Conservation (phyloP, 129 eudicot species). For the Arctium minus region DNA sequence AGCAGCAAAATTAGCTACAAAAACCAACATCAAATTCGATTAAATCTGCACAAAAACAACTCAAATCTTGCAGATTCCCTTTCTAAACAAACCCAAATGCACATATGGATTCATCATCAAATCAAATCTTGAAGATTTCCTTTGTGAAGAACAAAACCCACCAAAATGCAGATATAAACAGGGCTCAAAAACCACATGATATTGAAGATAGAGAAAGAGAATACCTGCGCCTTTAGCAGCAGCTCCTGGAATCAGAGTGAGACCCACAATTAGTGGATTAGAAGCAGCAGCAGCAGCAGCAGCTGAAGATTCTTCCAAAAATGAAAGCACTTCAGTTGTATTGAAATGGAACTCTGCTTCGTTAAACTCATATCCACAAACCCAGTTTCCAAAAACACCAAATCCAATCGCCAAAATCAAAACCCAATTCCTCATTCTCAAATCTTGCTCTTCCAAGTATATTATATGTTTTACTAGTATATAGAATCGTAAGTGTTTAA, state of each 20-base stretch:
- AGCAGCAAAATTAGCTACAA: not conserved
- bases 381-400: slow-evolving; percentile 12
- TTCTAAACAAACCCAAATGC: too few species aligned
- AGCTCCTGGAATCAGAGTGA: slow-evolving; percentile 78
- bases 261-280: slow-evolving; percentile 55
- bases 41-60: not conserved
- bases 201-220: not conserved
- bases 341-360: slow-evolving; percentile 35
- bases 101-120: not conserved
- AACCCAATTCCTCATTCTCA: slow-evolving; percentile 32
- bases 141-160: not conserved
- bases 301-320: slow-evolving; percentile 38
- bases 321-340: slow-evolving; percentile 40
- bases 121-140: not conserved
- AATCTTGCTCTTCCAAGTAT: slow-evolving; percentile 17
- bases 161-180: not conserved
- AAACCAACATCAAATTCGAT: not conserved
- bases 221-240: slow-evolving; percentile 85
- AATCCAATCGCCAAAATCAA: slow-evolving; percentile 18
- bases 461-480: not conserved
- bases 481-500: not conserved
- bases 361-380: slow-evolving; percentile 35
- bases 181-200: not conserved
- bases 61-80: not conserved
- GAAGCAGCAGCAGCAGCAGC: slow-evolving; percentile 31